Conservation (phyloP, 2,329 filamentous ascomycete species). For the Immersiporthe knoxdaviesiana region DNA sequence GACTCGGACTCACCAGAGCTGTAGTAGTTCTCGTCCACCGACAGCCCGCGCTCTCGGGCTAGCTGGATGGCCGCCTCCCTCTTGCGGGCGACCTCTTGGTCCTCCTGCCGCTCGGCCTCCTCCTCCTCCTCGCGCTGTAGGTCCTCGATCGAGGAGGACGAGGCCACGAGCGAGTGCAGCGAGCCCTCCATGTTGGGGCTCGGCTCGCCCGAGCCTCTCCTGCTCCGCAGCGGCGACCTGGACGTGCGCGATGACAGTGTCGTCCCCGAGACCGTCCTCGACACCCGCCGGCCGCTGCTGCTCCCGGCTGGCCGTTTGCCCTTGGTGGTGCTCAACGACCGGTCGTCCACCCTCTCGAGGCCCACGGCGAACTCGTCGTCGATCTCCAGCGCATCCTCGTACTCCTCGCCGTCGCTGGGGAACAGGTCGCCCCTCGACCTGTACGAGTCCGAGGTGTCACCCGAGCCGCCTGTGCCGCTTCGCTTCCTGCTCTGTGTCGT, state of each 20-base stretch:
- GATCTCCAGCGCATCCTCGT: slow-evolving; percentile 90
- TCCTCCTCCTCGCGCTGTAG: slow-evolving; percentile 56
- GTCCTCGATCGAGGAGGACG: slow-evolving; percentile 56
- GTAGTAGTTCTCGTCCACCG: slow-evolving; percentile 38
- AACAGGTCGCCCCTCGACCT: slow-evolving; percentile 90
- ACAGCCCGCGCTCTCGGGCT: slow-evolving; percentile 54
- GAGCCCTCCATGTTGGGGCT: slow-evolving; percentile 42
- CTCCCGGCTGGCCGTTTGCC: slow-evolving; percentile 54
- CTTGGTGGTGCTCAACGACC: slow-evolving; percentile 69
- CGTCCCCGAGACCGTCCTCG: slow-evolving; percentile 62
- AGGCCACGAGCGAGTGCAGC: slow-evolving; percentile 42
- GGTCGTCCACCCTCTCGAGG: slow-evolving; percentile 75
- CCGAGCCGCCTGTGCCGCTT: slow-evolving; percentile 79
- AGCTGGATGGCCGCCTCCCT: slow-evolving; percentile 56
- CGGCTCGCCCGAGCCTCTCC: slow-evolving; percentile 33
- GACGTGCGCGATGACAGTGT: slow-evolving; percentile 52
- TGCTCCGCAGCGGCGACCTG: slow-evolving; percentile 34
- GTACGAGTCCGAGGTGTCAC: slow-evolving; percentile 81
- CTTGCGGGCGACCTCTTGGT: slow-evolving; percentile 56
- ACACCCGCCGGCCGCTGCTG: slow-evolving; percentile 37
- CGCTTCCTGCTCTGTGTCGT: slow-evolving; percentile 56
- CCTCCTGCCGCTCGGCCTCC: slow-evolving; percentile 53
- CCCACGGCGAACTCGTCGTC: slow-evolving; percentile 91
- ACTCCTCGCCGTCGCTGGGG: slow-evolving; percentile 81
- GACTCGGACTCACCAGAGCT: slow-evolving; percentile 41